Conservation (phyloP, 495 filamentous ascomycete genomes). For the Immersiella caudata region DNA sequence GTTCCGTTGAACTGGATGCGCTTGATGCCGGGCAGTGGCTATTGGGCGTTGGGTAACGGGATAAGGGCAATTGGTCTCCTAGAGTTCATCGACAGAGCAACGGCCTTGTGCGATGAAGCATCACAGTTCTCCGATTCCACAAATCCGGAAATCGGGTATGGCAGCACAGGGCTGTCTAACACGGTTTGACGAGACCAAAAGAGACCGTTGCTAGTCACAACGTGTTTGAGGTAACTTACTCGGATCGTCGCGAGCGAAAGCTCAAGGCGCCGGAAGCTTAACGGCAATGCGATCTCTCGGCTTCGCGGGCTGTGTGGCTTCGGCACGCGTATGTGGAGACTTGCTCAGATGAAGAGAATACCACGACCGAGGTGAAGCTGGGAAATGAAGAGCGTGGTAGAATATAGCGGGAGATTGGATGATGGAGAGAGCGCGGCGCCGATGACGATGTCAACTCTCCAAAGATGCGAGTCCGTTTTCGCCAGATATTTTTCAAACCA, state of each 20-base stretch:
- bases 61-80: not conserved
- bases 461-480: not conserved
- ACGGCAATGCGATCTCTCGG: not conserved
- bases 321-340: conserved; percentile 11
- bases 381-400: not conserved
- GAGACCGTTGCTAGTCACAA: conserved; percentile 1
- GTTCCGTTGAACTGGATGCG: not conserved
- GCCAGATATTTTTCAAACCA: not conserved
- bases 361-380: conserved; percentile 3
- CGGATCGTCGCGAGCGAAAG: not conserved
- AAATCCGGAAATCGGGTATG: not conserved
- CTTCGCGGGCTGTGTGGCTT: not conserved
- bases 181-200: too few species aligned
- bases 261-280: conserved; percentile 6
- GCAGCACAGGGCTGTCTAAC: not conserved
- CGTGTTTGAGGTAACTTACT: not conserved
- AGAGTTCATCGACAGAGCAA: not conserved
- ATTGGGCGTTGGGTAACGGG: too few species aligned
- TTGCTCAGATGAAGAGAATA: conserved; percentile 8
- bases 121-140: not conserved
- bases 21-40: not conserved
- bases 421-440: not conserved
- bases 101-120: not conserved
- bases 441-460: conserved; percentile 1
- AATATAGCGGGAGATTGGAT: not conserved